Base-by-base conservation (phyloP, 177 flowering plant species). In the Vitis hybrid region DNA sequence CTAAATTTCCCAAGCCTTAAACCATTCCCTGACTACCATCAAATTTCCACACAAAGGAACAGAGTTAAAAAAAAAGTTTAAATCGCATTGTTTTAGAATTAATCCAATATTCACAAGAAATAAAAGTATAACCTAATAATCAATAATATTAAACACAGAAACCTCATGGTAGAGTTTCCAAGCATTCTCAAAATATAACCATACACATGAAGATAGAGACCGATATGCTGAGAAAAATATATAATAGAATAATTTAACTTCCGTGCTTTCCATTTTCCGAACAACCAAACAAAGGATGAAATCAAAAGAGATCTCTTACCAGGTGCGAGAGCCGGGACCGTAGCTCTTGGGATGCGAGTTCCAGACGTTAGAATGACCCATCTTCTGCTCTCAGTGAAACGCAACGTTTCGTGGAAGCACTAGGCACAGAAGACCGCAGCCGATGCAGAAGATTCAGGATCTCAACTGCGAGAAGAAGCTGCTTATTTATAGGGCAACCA, bases 271-370 rank as follows among this genome's bases (percentile, higher is more conserved):
- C 18, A 53, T 53, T 53, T 26, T 53, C 45, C 29, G 19, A 14
- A 13, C 2, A 59, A 61, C 10, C 9, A 58, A 66, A 45, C 45
- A 33, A 52, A 39, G 4, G 55, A 67, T 0, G 57, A 21, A 19
- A 16, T 18, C 22, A 55, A 8, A 49, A 33, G 45, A 39, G 45
- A 39, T 39, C 33, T 7, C 56, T 52, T 71, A 86, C 89, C 89
- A 84, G 16, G 82, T 59, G 68, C 89, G 86, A 67, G 87, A 84
- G n/a, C 87, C 87, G 6, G 84, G 87, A 14, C 85, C 87, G 72
- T 84, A 86, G 76, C 12, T 82, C 82, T 81, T 84, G 33, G 84
- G 87, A 69, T 81, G 87, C 64, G 87, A 72, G 75, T 79, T 81
- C 87, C 87, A 81, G 18, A 81, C 74, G 76, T 81, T 81, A 5